Evolutionary conservation across 2,329 filamentous ascomycete species (phyloP).

Genomic region (Pseudogymnoascus sp.): DNA sequence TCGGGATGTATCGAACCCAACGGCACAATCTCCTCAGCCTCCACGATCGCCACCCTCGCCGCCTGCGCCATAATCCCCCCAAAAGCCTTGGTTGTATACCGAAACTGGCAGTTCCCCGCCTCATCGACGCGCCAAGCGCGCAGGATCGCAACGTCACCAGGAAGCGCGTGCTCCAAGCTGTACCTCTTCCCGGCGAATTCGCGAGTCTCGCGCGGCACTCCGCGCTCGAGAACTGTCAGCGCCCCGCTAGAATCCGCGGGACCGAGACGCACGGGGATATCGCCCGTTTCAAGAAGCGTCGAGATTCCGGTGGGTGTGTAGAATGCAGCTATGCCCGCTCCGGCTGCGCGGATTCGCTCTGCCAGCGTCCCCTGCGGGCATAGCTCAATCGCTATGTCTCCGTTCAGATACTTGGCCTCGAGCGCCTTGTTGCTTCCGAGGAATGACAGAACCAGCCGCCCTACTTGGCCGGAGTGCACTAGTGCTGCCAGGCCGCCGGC

Average conservation of each 20-base stretch:
- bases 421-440: slow-evolving; percentile 70
- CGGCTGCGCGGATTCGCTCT: slow-evolving; percentile 62
- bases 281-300: slow-evolving; percentile 58
- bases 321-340: slow-evolving; percentile 71
- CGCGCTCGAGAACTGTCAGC: slow-evolving; percentile 48
- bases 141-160: slow-evolving; percentile 68
- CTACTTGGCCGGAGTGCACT: slow-evolving; percentile 59
- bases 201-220: slow-evolving; percentile 58
- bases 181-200: slow-evolving; percentile 66
- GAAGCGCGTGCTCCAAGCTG: slow-evolving; percentile 68
- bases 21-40: slow-evolving; percentile 76
- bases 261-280: slow-evolving; percentile 56
- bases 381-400: slow-evolving; percentile 66
- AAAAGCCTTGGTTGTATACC: slow-evolving; percentile 69
- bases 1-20: slow-evolving; percentile 64
- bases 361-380: slow-evolving; percentile 69
- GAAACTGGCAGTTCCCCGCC: slow-evolving; percentile 71
- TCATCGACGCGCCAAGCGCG: slow-evolving; percentile 69
- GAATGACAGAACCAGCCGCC: slow-evolving; percentile 65
- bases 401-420: slow-evolving; percentile 65
- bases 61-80: slow-evolving; percentile 75
- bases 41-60: slow-evolving; percentile 68
- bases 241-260: slow-evolving; percentile 36
- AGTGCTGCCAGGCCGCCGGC: slow-evolving; percentile 61
- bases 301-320: slow-evolving; percentile 67